Evolutionary conservation across 805 yeast species (phyloP).

Genomic region (Metschnikowia proteae): DNA sequence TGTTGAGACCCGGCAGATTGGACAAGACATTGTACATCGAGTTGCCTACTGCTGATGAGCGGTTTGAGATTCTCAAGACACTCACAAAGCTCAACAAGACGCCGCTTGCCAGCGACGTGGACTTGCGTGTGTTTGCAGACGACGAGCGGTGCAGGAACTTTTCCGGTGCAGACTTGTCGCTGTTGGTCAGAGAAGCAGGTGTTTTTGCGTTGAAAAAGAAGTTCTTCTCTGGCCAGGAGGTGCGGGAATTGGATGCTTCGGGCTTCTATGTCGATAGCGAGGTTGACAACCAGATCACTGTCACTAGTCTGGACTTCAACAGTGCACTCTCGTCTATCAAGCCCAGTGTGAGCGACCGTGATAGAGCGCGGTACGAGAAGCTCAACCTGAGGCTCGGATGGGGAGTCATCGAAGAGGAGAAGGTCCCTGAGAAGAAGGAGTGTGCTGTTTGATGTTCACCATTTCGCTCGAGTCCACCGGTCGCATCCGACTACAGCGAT

Average conservation of each 20-base stretch:
- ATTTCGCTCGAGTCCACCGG: no score
- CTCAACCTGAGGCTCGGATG: constrained; percentile 74
- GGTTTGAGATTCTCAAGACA: constrained; percentile 78
- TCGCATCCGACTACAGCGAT: no score
- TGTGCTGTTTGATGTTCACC: not conserved
- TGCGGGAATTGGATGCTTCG: constrained; percentile 36
- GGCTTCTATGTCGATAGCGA: constrained; percentile 34
- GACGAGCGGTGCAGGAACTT: constrained; percentile 84
- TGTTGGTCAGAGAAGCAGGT: constrained; percentile 91
- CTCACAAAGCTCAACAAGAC: constrained; percentile 68
- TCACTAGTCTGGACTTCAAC: constrained; percentile 63
- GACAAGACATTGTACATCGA: constrained; percentile 92
- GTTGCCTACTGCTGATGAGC: constrained; percentile 73
- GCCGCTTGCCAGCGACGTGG: constrained; percentile 64
- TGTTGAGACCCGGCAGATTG: constrained; percentile 94
- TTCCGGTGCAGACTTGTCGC: constrained; percentile 94
- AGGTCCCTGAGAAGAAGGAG: constrained; percentile 13
- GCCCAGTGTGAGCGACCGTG: constrained; percentile 88
- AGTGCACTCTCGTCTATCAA: constrained; percentile 69
- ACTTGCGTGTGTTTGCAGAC: constrained; percentile 57
- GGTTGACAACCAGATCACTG: constrained; percentile 42
- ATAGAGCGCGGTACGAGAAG: constrained; percentile 70
- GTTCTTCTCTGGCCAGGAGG: constrained; percentile 48
- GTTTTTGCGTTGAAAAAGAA: constrained; percentile 77
- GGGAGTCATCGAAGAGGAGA: constrained; percentile 44